Evolutionary conservation across 1,139 yeast genomes (phyloP), one percentile per base, ranked within the genome.

Genomic region (Dujonia santamariae): DNA sequence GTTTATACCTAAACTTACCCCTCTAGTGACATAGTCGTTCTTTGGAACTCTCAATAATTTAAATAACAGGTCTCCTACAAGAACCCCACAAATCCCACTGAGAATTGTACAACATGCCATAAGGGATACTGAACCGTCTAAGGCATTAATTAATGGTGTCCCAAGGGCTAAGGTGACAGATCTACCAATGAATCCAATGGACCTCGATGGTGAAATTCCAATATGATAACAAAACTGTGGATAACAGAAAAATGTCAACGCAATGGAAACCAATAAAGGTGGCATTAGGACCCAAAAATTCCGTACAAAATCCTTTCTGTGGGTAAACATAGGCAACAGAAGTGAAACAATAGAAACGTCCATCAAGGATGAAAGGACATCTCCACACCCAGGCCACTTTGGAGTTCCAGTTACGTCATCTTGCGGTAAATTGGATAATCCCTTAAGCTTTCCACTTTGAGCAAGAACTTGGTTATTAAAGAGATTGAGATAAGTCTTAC

Each of bases 151-250:
- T 42, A 84, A 68, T 0, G 95, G 95, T 1, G 85, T 74, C 0
- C 94, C 94, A 35, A 85, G 63, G 0, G 94, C 94, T 44, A 85
- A 67, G 0, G 95, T 85, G n/a, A 81, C 87, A 8, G 87, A 80
- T 41, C 95, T 66, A 2, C 92, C 92, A 7, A 84, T 80, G 52
- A 83, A 84, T 1, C 92, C 94, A 28, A 85, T 67, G 1, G 90
- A 70, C 21, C 85, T 59, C 16, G 63, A 58, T 0, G 83, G 51
- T 4, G 79, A 66, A 7, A 85, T 78, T 0, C 88, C 90, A 23
- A 85, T 59, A 9, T 72, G 71, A 51, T 75, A 72, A 47, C 88
- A 78, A 8, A 82, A 48, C 2, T 84, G 70, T 0, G 95, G 95
- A 48, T 85, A 84, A 7, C 75, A 57, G 57, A 83, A 80, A 47